These are phyloP conservation scores for Pseudocercospora fijiensis DNA, from an alignment of 2,329 filamentous ascomycete species.

Conservation along the genomic window DNA sequence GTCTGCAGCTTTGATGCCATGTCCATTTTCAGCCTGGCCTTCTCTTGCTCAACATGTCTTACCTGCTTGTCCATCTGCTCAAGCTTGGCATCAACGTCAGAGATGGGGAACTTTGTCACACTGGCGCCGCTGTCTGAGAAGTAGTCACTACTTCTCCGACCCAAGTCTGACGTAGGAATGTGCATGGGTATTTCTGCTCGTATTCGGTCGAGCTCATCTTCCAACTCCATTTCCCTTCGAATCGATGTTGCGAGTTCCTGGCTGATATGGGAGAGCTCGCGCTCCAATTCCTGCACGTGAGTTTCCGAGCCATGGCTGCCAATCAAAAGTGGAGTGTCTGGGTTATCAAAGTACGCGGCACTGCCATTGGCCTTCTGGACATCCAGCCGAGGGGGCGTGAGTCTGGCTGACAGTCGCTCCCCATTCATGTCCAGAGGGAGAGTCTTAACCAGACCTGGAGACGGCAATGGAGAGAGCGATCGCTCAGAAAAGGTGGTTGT, in stretches of 20 bases:
- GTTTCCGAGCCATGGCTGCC: constrained; percentile 47
- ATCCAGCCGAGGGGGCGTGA: constrained; percentile 52
- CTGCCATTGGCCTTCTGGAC: constrained; percentile 52
- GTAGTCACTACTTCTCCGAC: constrained; percentile 88
- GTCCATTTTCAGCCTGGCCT: constrained; percentile 80
- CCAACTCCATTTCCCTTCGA: constrained; percentile 90
- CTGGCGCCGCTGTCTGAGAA: constrained; percentile 95
- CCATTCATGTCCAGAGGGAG: constrained; percentile 37
- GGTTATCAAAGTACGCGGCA: constrained; percentile 47
- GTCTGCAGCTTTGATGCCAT: constrained; percentile 84
- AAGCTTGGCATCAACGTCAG: constrained; percentile 56
- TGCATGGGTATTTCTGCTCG: constrained; percentile 68
- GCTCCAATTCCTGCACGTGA: constrained; percentile 84
- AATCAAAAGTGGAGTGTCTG: constrained; percentile 47
- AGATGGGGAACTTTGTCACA: constrained; percentile 71
- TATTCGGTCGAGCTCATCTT: constrained; percentile 85
- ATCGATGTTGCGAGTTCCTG: constrained; percentile 90
- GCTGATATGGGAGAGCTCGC: constrained; percentile 90
- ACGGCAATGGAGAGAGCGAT: constrained; percentile 59
- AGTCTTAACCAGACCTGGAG: constrained; percentile 44
- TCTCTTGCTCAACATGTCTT: constrained; percentile 83
- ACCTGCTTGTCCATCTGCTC: constrained; percentile 81
- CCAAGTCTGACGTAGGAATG: constrained; percentile 44
- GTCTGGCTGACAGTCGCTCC: constrained; percentile 29
- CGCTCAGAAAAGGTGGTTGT: constrained; percentile 63